A percentile compares a stretch with the other conserved stretches of the same genome.
Conservation (phyloP, 257 asterid species). For the Marsdenia floribunda region DNA sequence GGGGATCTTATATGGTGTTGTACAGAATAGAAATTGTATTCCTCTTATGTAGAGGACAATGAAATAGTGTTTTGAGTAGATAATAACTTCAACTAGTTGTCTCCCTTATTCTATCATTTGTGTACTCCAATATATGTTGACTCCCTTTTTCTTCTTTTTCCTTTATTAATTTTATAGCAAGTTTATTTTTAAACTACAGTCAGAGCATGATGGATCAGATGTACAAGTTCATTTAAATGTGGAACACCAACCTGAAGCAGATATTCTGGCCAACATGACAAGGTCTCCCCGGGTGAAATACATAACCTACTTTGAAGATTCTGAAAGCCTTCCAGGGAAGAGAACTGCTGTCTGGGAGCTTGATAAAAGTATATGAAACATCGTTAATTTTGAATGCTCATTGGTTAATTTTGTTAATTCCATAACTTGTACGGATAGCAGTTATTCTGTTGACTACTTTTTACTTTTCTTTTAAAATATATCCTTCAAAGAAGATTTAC, state of each 20-base stretch:
- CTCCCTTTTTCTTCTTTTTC: not conserved
- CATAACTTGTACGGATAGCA: not conserved
- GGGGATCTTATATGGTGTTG: not conserved
- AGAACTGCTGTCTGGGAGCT: constrained; percentile 99
- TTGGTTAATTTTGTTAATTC: not conserved
- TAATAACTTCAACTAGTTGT: not conserved
- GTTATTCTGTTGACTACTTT: not conserved
- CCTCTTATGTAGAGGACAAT: not conserved
- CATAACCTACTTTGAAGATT: constrained; percentile 95
- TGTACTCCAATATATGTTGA: not conserved
- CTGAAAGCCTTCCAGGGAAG: constrained; percentile 89
- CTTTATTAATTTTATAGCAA: not conserved
- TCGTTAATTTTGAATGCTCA: constrained; percentile 7
- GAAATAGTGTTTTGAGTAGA: not conserved
- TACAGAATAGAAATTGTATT: not conserved
- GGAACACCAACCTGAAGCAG: constrained; percentile 69
- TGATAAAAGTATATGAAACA: constrained; percentile 64
- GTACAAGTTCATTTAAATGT: constrained; percentile 77
- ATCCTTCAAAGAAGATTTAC: not conserved
- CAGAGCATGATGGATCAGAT: constrained; percentile 95
- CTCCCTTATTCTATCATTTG: not conserved
- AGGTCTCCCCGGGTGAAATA: constrained; percentile 76
- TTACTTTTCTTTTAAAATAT: not conserved
- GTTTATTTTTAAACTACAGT: constrained; percentile 44
- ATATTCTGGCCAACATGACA: constrained; percentile 87